These are phyloP conservation scores for Fusarium neocosmosporiellum DNA, from an alignment of 2,329 filamentous ascomycete genomes.

Conservation along the genomic window DNA sequence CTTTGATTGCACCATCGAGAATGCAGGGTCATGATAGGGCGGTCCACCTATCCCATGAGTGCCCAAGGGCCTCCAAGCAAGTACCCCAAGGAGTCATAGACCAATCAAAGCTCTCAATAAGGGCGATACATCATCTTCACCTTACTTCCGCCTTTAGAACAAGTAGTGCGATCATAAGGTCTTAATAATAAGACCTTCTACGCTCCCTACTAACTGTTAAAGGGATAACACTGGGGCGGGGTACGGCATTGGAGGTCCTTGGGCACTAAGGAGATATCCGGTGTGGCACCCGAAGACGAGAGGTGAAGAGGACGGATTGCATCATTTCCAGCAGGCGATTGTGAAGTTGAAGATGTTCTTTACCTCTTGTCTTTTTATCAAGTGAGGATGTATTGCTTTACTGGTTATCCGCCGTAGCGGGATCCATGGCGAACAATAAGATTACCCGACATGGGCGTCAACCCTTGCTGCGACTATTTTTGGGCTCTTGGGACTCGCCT, in stretches of 20 bases:
- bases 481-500: background rate
- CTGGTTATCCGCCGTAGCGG: background rate
- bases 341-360: background rate
- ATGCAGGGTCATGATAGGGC: conserved; percentile 15
- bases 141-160: too few species aligned
- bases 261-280: too few species aligned
- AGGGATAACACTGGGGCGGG: too few species aligned
- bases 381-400: background rate
- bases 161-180: too few species aligned
- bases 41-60: background rate
- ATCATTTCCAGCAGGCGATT: background rate
- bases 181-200: too few species aligned
- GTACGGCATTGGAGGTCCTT: too few species aligned
- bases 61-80: too few species aligned
- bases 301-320: background rate
- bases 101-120: too few species aligned
- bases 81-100: too few species aligned
- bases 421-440: background rate
- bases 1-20: conserved; percentile 23
- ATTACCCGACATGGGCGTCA: background rate
- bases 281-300: background rate
- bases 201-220: too few species aligned
- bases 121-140: too few species aligned
- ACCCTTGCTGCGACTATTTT: background rate
- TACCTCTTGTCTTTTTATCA: background rate